These are phyloP conservation scores for Linum usitatissimum DNA, from an alignment of 345 rosid species.

Conservation along the genomic window DNA sequence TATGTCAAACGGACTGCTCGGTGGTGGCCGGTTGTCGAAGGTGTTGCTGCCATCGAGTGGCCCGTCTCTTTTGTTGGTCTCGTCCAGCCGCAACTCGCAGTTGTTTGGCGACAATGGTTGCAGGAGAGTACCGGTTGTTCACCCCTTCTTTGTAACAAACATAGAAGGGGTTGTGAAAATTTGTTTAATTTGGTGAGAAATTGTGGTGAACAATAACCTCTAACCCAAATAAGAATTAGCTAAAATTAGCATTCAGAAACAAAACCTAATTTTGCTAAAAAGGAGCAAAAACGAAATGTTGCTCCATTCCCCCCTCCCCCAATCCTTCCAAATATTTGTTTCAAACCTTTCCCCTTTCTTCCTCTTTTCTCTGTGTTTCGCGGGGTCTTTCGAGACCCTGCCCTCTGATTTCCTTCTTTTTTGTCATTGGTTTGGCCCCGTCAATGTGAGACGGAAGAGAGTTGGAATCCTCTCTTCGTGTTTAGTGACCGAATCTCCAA, in stretches of 20 bases:
- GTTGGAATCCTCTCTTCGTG: too few species aligned
- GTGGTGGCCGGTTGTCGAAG: too few species aligned
- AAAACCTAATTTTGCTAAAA: background rate
- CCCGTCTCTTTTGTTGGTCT: too few species aligned
- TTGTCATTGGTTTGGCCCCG: background rate
- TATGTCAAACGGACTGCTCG: too few species aligned
- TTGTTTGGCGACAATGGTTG: too few species aligned
- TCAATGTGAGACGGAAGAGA: too few species aligned
- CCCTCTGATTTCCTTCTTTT: background rate
- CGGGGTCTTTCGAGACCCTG: conserved; percentile 36
- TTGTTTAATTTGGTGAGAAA: background rate
- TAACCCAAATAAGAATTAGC: background rate
- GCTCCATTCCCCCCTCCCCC: background rate
- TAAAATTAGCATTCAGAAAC: background rate
- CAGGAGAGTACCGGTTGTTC: too few species aligned
- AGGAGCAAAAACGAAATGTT: background rate
- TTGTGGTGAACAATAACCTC: background rate
- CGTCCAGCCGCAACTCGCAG: too few species aligned
- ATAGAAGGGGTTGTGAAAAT: background rate
- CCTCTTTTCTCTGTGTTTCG: background rate
- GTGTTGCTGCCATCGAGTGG: too few species aligned
- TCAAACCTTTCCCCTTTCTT: background rate
- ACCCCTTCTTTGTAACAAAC: too few species aligned
- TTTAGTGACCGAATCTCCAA: background rate
- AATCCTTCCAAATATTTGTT: background rate